These are phyloP conservation scores for Macrophomina phaseolina DNA, from an alignment of 2,329 filamentous ascomycete species.

Conservation along the genomic window DNA sequence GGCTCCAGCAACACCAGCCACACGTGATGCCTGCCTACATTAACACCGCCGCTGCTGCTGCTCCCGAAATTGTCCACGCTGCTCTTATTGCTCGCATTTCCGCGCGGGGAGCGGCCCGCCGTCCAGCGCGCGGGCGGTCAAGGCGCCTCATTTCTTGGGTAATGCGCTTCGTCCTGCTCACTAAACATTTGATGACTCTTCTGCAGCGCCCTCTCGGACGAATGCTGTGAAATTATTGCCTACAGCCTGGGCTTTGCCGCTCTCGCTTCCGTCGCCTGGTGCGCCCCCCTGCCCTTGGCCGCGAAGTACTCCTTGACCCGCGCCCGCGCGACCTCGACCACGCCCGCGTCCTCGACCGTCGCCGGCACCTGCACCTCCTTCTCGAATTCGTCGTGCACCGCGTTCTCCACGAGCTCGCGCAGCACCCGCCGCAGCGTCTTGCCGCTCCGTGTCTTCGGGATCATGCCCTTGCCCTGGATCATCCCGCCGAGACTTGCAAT, in stretches of 20 bases:
- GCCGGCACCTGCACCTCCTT: conserved; percentile 76
- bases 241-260: conserved; percentile 54
- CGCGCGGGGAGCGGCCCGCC: conserved; percentile 14
- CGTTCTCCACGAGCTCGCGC: conserved; percentile 84
- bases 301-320: conserved; percentile 78
- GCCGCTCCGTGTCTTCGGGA: conserved; percentile 89
- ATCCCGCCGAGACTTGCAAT: conserved; percentile 87
- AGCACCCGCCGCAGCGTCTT: conserved; percentile 87
- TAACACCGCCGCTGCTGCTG: too few species aligned
- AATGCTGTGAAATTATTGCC: conserved; percentile 6
- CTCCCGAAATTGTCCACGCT: background rate
- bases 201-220: background rate
- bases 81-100: conserved; percentile 20
- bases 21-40: background rate
- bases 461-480: conserved; percentile 83
- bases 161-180: conserved; percentile 20
- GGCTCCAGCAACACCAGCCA: background rate
- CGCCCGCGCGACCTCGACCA: conserved; percentile 73
- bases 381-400: conserved; percentile 72
- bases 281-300: conserved; percentile 49
- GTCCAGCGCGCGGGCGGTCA: background rate
- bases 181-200: conserved; percentile 19
- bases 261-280: conserved; percentile 45
- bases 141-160: conserved; percentile 7
- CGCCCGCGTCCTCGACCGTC: conserved; percentile 81